Conservation (phyloP, 140 eudicot genomes). For the Senecio squalidus region DNA sequence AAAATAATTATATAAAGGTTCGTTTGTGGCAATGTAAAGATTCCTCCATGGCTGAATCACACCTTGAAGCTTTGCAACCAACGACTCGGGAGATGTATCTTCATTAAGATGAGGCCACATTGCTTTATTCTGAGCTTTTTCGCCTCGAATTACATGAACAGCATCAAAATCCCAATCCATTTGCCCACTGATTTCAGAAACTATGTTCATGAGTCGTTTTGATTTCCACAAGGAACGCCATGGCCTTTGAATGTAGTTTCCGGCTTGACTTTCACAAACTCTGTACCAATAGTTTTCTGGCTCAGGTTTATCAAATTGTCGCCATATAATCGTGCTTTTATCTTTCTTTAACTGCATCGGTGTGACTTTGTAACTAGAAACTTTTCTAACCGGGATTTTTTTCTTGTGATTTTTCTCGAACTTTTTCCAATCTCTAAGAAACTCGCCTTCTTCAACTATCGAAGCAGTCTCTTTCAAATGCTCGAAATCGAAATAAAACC, state of each 20-base stretch:
- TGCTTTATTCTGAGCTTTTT: slow-evolving; percentile 67
- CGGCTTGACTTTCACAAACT: slow-evolving; percentile 81
- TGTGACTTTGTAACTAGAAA: slow-evolving; percentile 53
- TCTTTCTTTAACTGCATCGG: slow-evolving; percentile 85
- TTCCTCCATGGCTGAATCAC: slow-evolving; percentile 78
- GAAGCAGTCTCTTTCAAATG: slow-evolving; percentile 76
- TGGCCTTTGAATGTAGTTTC: slow-evolving; percentile 69
- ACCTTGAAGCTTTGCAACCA: slow-evolving; percentile 64
- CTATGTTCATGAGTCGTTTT: slow-evolving; percentile 90
- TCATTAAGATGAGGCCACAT: slow-evolving; percentile 85
- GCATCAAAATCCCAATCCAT: slow-evolving; percentile 99
- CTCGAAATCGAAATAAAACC: too few relatives aligned
- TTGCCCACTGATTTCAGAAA: slow-evolving; percentile 80
- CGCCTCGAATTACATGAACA: slow-evolving; percentile 90
- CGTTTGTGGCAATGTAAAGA: slow-evolving; percentile 83
- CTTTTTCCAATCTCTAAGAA: slow-evolving; percentile 61
- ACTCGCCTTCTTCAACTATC: slow-evolving; percentile 67
- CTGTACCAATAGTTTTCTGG: slow-evolving; percentile 92
- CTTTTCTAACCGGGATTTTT: slow-evolving; percentile 63
- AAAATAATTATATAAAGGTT: slow-evolving; percentile 74
- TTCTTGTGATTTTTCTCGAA: slow-evolving; percentile 64
- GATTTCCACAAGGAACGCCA: slow-evolving; percentile 93
- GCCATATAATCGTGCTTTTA: slow-evolving; percentile 67
- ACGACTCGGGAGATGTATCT: slow-evolving; percentile 88
- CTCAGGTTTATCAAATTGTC: slow-evolving; percentile 83